Conservation (phyloP, 202 grass and related monocot species). For the Alloteropsis angusta region DNA sequence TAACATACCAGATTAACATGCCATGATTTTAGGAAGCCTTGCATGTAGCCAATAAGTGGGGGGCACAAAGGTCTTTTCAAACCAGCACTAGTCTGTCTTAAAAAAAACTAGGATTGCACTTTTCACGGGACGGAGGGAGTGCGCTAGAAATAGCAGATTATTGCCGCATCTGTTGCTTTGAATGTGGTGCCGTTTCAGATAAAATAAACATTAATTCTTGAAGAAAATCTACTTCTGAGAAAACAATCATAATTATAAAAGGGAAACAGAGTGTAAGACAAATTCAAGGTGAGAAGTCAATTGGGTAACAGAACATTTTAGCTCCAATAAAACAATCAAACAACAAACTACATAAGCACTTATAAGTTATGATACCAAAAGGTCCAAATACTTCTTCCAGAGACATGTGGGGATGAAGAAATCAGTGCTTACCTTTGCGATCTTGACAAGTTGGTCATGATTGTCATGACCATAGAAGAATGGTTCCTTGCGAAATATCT, state of each 20-base stretch:
- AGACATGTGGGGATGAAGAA: not conserved
- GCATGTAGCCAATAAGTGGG: too few species aligned
- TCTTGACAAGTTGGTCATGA: slow-evolving; percentile 76
- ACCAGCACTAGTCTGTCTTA: too few species aligned
- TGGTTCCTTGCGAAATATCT: slow-evolving; percentile 85
- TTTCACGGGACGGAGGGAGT: too few species aligned
- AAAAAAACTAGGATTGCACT: too few species aligned
- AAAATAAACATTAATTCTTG: not conserved
- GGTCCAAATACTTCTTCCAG: not conserved
- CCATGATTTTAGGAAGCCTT: too few species aligned
- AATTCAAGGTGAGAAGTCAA: not conserved
- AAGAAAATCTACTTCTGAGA: not conserved
- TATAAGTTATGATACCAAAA: not conserved
- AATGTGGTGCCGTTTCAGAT: not conserved
- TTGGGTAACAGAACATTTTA: not conserved
- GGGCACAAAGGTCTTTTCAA: too few species aligned
- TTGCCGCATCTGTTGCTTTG: not conserved
- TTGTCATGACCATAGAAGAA: slow-evolving; percentile 88
- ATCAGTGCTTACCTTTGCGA: slow-evolving; percentile 45
- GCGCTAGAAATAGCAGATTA: not conserved
- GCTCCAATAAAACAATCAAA: not conserved
- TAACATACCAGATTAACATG: too few species aligned
- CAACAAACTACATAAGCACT: not conserved
- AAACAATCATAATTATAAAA: not conserved
- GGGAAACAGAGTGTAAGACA: not conserved